Evolutionary conservation across 2,329 filamentous ascomycete genomes (phyloP).

Genomic region (Beauveria sp.): DNA sequence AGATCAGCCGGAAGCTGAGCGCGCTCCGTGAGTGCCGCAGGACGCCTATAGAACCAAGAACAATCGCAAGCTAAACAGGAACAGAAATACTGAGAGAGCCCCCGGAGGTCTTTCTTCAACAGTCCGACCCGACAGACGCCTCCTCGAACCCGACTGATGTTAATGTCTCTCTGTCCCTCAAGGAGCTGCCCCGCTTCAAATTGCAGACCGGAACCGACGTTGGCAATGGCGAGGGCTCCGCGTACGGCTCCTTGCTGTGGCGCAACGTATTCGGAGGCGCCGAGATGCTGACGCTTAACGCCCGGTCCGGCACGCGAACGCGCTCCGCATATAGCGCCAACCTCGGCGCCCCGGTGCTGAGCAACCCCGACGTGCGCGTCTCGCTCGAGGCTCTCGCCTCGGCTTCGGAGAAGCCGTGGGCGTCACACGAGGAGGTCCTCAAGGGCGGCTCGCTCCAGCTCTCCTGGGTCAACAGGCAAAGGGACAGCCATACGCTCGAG

Average conservation of each 20-base stretch:
- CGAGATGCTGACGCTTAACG: slow-evolving; percentile 80
- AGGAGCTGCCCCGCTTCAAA: slow-evolving; percentile 74
- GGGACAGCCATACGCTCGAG: slow-evolving; percentile 67
- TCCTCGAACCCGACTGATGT: slow-evolving; percentile 68
- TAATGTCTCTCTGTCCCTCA: slow-evolving; percentile 74
- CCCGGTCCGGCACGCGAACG: slow-evolving; percentile 81
- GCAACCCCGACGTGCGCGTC: slow-evolving; percentile 73
- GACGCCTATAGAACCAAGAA: neutral
- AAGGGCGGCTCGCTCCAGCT: slow-evolving; percentile 72
- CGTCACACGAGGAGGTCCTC: slow-evolving; percentile 84
- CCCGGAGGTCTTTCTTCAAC: slow-evolving; percentile 75
- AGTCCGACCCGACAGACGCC: slow-evolving; percentile 60
- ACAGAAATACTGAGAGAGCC: slow-evolving; percentile 80
- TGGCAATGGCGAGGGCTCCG: slow-evolving; percentile 88
- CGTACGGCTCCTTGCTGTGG: slow-evolving; percentile 78
- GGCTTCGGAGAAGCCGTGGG: slow-evolving; percentile 83
- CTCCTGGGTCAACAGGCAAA: slow-evolving; percentile 59
- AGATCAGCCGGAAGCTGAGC: slow-evolving; percentile 65
- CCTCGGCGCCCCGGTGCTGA: slow-evolving; percentile 74
- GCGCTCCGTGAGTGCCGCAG: slow-evolving; percentile 59
- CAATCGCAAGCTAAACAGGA: slow-evolving; percentile 15
- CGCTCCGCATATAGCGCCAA: slow-evolving; percentile 84
- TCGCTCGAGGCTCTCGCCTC: slow-evolving; percentile 76
- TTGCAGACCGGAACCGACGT: slow-evolving; percentile 93
- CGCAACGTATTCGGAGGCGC: slow-evolving; percentile 93